Percentiles rank a stretch among this genome's conserved stretches.
Conservation (phyloP, 1,284 basidiomycete genomes). For the Exsudoporus floridanus region DNA sequence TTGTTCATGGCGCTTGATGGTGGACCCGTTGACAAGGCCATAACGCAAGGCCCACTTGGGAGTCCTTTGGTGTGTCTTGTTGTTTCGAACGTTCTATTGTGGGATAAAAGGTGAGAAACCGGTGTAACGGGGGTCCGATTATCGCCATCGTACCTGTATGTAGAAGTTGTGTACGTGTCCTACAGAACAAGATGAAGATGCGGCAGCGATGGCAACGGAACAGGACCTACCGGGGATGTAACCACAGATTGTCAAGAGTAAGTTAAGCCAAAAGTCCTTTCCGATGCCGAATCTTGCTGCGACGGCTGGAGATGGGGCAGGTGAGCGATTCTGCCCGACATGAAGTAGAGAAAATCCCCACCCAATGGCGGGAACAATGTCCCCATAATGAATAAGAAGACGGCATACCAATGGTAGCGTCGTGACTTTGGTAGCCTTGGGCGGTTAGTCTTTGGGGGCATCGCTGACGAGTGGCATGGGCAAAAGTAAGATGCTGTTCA, state of each 20-base stretch:
- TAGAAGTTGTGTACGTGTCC: constrained; percentile 91
- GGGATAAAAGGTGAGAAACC: constrained; percentile 11
- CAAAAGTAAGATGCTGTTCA: constrained; percentile 1
- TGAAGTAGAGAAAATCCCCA: constrained; percentile 38
- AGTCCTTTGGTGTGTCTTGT: constrained; percentile 86
- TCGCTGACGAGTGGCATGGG: constrained; percentile 22
- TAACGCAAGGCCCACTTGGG: constrained; percentile 93
- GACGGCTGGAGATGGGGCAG: constrained; percentile 61
- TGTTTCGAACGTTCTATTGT: constrained; percentile 87
- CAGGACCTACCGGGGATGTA: constrained; percentile 76
- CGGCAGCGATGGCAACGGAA: background rate
- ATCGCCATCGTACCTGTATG: constrained; percentile 61
- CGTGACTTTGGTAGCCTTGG: constrained; percentile 69
- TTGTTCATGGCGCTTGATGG: constrained; percentile 72
- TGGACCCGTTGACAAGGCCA: constrained; percentile 79
- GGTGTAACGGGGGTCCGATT: background rate
- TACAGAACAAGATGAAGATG: constrained; percentile 33
- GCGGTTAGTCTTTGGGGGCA: constrained; percentile 39
- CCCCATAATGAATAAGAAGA: constrained; percentile 80
- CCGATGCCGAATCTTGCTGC: constrained; percentile 94
- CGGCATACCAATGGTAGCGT: constrained; percentile 80
- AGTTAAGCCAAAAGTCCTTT: constrained; percentile 89
- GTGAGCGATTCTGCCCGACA: background rate
- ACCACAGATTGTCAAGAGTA: constrained; percentile 85
- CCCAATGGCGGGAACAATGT: constrained; percentile 86